Evolutionary conservation across 2,329 filamentous ascomycete species (phyloP).

Genomic region (Chrysosphaeria jannelii): DNA sequence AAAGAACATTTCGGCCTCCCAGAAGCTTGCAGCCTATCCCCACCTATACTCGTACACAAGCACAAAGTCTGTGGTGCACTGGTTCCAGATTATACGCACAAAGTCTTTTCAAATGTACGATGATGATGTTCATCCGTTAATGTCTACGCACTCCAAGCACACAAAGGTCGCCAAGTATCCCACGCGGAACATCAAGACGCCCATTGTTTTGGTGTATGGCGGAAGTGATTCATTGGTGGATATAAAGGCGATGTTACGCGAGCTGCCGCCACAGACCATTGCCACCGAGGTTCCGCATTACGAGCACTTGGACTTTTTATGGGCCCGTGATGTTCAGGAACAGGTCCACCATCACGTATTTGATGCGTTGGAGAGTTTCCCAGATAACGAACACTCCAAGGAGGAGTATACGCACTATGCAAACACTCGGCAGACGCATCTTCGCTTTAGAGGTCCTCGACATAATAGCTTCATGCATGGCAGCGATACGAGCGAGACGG

Average conservation of each 20-base stretch:
- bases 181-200: conserved; percentile 88
- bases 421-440: conserved; percentile 17
- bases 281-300: conserved; percentile 75
- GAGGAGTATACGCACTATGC: conserved; percentile 29
- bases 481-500: too few relatives aligned
- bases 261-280: conserved; percentile 58
- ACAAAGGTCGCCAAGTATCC: conserved; percentile 93
- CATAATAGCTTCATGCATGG: too few relatives aligned
- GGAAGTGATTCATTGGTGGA: conserved; percentile 84
- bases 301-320: conserved; percentile 89
- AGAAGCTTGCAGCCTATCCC: conserved; percentile 85
- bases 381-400: conserved; percentile 21
- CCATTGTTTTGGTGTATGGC: conserved; percentile 77
- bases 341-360: conserved; percentile 82
- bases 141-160: conserved; percentile 50
- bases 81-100: conserved; percentile 97
- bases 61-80: conserved; percentile 90
- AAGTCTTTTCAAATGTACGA: conserved; percentile 97
- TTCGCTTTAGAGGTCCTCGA: too few relatives aligned
- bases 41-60: conserved; percentile 93
- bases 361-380: conserved; percentile 51
- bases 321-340: conserved; percentile 58
- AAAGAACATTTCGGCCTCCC: conserved; percentile 51
- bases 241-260: conserved; percentile 71
- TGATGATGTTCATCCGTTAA: conserved; percentile 58